Evolutionary conservation across 2,329 filamentous ascomycete genomes (phyloP), one percentile per base, ranked within the genome.

Genomic region (Septoria linicola): DNA sequence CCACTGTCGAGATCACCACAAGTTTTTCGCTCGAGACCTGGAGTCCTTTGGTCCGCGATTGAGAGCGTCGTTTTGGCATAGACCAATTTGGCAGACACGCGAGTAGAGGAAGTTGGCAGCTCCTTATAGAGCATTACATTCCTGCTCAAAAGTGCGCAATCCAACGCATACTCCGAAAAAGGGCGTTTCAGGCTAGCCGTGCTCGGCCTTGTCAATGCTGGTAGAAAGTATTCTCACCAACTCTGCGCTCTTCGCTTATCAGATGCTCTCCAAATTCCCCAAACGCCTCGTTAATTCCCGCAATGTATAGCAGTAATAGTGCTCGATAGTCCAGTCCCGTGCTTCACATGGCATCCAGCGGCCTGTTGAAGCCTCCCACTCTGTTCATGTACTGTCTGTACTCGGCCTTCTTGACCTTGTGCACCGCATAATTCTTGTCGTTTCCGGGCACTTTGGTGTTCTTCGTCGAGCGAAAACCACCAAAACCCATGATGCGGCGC

Each of bases 321-420:
- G n/a, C n/a, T 25, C 36, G 34, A n/a, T 20, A 14, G 17, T 55
- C 77, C 31, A 43, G n/a, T 41, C 39, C 23, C 25, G n/a, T n/a
- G n/a, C n/a, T n/a, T 54, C 50, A 60, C 16, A 49, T 47, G 13
- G 57, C 55, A 32, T 51, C 53, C 39, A 61, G 53, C 21, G 88
- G 87, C 62, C 88, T 73, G 68, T 92, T 93, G 75, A 93, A 93
- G 4, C 88, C 88, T 49, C 88, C 88, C 44, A 83, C 77, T 50
- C 88, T 80, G 66, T 93, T 93, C 83, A 99, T 99, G 72, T 99
- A 99, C 80, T 99, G 93, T 62, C 93, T 80, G 67, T 96, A 97
- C 76, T 95, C 82, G 11, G 85, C 88, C 81, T 89, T 91, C 82
- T 96, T 96, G 73, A 93, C 89, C 77, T 93, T 96, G 60, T 85